A percentile compares a stretch with the other conserved stretches of the same genome.
Evolutionary conservation across 805 yeast genomes (phyloP).

Genomic region (Dipodascopsis uninucleata): DNA sequence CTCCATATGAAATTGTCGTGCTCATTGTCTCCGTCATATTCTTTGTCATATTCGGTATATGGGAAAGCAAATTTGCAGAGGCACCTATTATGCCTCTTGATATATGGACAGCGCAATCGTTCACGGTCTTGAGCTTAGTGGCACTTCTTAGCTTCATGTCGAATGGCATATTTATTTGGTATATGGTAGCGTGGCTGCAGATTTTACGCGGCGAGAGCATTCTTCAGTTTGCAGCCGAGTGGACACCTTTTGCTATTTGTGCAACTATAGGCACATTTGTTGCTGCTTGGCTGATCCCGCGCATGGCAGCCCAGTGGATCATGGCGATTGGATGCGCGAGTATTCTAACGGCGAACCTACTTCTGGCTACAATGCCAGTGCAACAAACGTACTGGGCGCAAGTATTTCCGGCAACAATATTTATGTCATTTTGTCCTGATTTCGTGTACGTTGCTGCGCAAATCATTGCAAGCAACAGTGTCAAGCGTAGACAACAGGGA

Average conservation of each 20-base stretch:
- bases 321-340: not conserved
- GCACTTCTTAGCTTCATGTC: not conserved
- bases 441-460: slow-evolving; percentile 1
- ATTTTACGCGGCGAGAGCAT: not conserved
- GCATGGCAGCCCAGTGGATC: not conserved
- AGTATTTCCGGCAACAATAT: not conserved
- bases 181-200: slow-evolving; percentile 2
- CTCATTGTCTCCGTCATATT: not conserved
- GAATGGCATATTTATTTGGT: not conserved
- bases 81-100: slow-evolving; percentile 1
- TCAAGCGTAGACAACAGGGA: not conserved
- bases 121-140: not conserved
- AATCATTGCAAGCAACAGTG: slow-evolving; percentile 3
- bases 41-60: not conserved
- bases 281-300: slow-evolving; percentile 3
- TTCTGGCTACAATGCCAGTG: not conserved
- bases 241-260: slow-evolving; percentile 1
- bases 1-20: slow-evolving; percentile 2
- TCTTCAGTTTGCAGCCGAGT: not conserved
- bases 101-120: not conserved
- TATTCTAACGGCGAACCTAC: not conserved
- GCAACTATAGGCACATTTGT: not conserved
- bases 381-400: slow-evolving; percentile 1
- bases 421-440: not conserved
- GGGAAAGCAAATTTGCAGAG: not conserved